Evolutionary conservation across 495 filamentous ascomycete genomes (phyloP).

Genomic region (Terfezia boudieri): DNA sequence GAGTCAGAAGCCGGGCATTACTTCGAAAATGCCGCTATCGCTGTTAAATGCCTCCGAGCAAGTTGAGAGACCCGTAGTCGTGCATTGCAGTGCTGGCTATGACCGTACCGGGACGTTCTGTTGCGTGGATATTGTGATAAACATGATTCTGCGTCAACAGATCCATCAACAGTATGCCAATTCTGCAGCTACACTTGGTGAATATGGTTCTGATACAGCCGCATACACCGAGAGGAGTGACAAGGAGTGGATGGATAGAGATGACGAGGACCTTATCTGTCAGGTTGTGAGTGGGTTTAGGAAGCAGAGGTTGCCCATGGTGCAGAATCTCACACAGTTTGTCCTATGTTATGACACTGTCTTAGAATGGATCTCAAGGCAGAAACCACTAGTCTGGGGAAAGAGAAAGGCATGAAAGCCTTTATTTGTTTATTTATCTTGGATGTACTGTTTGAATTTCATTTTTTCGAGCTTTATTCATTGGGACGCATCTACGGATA

Average conservation of each 20-base stretch:
- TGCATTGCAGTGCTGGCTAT: slow-evolving; percentile 91
- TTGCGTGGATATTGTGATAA: slow-evolving; percentile 81
- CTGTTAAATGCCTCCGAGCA: slow-evolving; percentile 12
- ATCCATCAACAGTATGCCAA: slow-evolving; percentile 10
- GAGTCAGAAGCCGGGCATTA: no score
- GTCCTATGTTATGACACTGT: slow-evolving; percentile 93
- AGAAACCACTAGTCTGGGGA: slow-evolving; percentile 20
- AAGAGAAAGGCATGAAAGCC: slow-evolving; percentile 18
- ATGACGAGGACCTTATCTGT: slow-evolving; percentile 53
- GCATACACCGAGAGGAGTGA: slow-evolving; percentile 16
- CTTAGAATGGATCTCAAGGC: slow-evolving; percentile 56
- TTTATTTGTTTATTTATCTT: no score
- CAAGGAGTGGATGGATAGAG: slow-evolving; percentile 28
- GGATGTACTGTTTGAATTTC: no score
- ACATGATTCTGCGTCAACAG: slow-evolving; percentile 70
- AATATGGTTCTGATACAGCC: slow-evolving; percentile 15
- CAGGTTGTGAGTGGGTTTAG: slow-evolving; percentile 78
- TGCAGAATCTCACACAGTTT: slow-evolving; percentile 83
- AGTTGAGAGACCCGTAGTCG: slow-evolving; percentile 45
- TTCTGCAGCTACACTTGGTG: no score
- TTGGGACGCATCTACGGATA: no score
- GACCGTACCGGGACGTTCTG: slow-evolving; percentile 92
- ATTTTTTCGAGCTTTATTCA: no score
- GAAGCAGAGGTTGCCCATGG: slow-evolving; percentile 77
- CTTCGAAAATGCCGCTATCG: no score